phyloP scores from a whole-genome alignment of 2,329 filamentous ascomycete genomes.

The Diaporthe destruens region DNA sequence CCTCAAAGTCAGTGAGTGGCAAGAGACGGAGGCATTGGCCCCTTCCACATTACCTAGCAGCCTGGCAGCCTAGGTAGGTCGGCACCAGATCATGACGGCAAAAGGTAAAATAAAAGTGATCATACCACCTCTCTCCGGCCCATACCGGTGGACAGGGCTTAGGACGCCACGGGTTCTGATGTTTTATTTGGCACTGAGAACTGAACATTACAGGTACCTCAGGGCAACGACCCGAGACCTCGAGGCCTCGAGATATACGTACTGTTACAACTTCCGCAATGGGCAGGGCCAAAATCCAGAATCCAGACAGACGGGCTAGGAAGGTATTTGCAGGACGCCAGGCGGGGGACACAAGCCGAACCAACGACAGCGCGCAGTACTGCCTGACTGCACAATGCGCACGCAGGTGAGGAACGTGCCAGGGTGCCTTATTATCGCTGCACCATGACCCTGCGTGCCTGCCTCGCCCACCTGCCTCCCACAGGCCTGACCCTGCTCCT shows the following conservation, averaged over 20 bases:
- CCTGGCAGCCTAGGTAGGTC: too few species aligned
- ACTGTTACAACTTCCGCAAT: background rate
- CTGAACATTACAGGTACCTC: background rate
- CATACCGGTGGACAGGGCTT: background rate
- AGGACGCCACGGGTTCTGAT: background rate
- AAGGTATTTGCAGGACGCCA: slow-evolving; percentile 28
- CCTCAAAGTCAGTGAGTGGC: background rate
- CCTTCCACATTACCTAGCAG: background rate
- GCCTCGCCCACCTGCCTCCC: slow-evolving; percentile 10
- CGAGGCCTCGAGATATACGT: background rate
- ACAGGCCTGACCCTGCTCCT: background rate
- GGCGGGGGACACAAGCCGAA: slow-evolving; percentile 26
- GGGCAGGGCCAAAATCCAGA: background rate
- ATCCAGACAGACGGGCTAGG: background rate
- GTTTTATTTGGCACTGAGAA: too few species aligned
- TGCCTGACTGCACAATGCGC: background rate
- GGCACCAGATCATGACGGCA: too few species aligned
- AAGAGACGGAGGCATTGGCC: slow-evolving; percentile 4
- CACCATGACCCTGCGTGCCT: slow-evolving; percentile 29
- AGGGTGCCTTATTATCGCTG: background rate
- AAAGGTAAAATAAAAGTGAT: too few species aligned
- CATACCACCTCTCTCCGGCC: background rate
- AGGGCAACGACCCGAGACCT: background rate
- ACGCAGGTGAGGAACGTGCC: background rate
- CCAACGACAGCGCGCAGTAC: background rate